These are phyloP conservation scores for Coniella lustricola DNA, from an alignment of 2,329 filamentous ascomycete genomes.

Conservation along the genomic window DNA sequence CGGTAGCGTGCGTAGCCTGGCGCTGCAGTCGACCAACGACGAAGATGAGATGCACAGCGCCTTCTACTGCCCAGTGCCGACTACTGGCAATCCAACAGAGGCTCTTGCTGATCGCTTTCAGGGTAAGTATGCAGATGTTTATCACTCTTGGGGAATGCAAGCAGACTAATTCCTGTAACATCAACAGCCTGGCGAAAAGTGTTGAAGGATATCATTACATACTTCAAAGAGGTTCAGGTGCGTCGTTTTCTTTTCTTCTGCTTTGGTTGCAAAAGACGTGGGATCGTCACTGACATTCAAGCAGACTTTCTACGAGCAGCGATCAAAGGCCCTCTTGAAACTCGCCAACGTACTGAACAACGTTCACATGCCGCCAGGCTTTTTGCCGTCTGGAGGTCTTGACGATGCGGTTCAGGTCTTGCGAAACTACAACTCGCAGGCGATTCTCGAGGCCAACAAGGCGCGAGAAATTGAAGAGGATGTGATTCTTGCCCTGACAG, in stretches of 20 bases:
- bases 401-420: slow-evolving; percentile 79
- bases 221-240: slow-evolving; percentile 80
- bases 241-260: background rate
- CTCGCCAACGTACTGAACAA: slow-evolving; percentile 81
- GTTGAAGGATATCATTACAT: slow-evolving; percentile 86
- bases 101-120: slow-evolving; percentile 82
- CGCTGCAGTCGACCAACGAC: slow-evolving; percentile 61
- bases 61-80: slow-evolving; percentile 86
- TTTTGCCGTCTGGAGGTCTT: slow-evolving; percentile 76
- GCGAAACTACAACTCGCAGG: slow-evolving; percentile 73
- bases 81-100: slow-evolving; percentile 80
- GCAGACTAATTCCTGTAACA: slow-evolving; percentile 12
- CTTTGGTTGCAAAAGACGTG: too few species aligned
- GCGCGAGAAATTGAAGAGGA: slow-evolving; percentile 86
- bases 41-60: slow-evolving; percentile 70
- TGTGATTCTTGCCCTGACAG: slow-evolving; percentile 80
- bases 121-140: too few species aligned
- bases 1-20: slow-evolving; percentile 78
- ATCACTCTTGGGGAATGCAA: background rate
- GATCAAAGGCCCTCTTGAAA: slow-evolving; percentile 74
- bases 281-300: background rate
- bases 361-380: slow-evolving; percentile 64
- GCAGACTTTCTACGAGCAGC: slow-evolving; percentile 70
- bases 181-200: slow-evolving; percentile 82
- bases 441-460: slow-evolving; percentile 76